These are phyloP conservation scores for Porphyrellus cyaneotinctus DNA, from an alignment of 768 basidiomycete genomes.

Conservation along the genomic window DNA sequence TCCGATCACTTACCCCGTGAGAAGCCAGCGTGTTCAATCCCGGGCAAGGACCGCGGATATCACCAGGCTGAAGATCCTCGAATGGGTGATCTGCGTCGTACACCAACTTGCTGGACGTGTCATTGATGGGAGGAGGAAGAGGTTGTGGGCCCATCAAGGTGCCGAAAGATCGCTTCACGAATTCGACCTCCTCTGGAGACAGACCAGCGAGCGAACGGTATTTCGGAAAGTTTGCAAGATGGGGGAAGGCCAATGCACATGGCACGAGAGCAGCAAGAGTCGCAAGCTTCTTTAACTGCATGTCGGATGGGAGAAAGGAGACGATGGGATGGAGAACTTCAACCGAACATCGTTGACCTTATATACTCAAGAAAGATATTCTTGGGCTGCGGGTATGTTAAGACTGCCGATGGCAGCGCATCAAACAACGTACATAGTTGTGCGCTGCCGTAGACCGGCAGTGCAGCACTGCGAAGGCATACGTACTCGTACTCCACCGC, in stretches of 20 bases:
- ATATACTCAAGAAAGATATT: too few species aligned
- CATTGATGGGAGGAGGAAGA: slow-evolving; percentile 12
- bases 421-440: too few species aligned
- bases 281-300: not conserved
- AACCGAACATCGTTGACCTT: too few species aligned
- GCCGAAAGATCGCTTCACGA: slow-evolving; percentile 8
- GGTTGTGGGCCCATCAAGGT: slow-evolving; percentile 18
- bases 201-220: slow-evolving; percentile 20
- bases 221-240: slow-evolving; percentile 15
- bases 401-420: too few species aligned
- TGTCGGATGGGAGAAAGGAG: not conserved
- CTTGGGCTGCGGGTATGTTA: too few species aligned
- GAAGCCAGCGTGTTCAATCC: slow-evolving; percentile 25
- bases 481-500: too few species aligned
- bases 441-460: too few species aligned
- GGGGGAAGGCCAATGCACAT: slow-evolving; percentile 2
- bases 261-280: not conserved
- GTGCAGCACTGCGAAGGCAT: too few species aligned
- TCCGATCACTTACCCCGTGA: slow-evolving; percentile 18
- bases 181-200: slow-evolving; percentile 10
- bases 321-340: too few species aligned
- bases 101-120: slow-evolving; percentile 22
- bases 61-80: slow-evolving; percentile 2
- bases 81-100: slow-evolving; percentile 19
- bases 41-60: slow-evolving; percentile 20